phyloP scores from a whole-genome alignment of 768 basidiomycete genomes.

The Myochromella boudieri region DNA sequence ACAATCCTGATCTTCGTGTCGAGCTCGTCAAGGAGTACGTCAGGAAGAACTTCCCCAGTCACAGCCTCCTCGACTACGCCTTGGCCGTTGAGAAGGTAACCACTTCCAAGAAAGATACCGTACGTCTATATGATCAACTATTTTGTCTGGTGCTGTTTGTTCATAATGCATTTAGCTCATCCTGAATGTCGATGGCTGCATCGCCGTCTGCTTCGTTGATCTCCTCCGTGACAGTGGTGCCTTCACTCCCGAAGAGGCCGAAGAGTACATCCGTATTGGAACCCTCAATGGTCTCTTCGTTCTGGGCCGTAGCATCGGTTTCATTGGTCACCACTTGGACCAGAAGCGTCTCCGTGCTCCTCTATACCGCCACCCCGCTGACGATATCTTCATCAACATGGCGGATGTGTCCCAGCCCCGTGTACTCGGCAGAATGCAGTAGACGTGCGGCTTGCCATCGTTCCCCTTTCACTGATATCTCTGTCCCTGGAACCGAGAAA shows the following conservation, averaged over 20 bases:
- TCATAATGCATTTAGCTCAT: too few species aligned
- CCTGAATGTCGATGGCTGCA: slow-evolving; percentile 95
- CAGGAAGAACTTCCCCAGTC: slow-evolving; percentile 92
- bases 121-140: slow-evolving; percentile 34
- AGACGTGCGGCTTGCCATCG: background rate
- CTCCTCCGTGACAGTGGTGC: slow-evolving; percentile 89
- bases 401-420: slow-evolving; percentile 81
- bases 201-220: slow-evolving; percentile 96
- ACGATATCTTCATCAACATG: slow-evolving; percentile 96
- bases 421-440: slow-evolving; percentile 60
- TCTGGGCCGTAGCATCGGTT: slow-evolving; percentile 94
- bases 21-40: slow-evolving; percentile 97
- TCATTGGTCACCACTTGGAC: slow-evolving; percentile 95
- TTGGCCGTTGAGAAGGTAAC: slow-evolving; percentile 98
- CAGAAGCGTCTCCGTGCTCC: slow-evolving; percentile 94
- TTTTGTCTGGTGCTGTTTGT: too few species aligned
- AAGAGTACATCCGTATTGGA: slow-evolving; percentile 97
- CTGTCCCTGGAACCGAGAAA: too few species aligned
- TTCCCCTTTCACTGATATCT: too few species aligned
- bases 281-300: slow-evolving; percentile 97
- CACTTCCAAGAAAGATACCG: slow-evolving; percentile 95
- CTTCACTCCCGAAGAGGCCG: slow-evolving; percentile 93
- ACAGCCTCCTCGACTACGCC: slow-evolving; percentile 90
- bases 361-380: slow-evolving; percentile 92
- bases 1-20: slow-evolving; percentile 92